Base-by-base conservation (phyloP, 106 monocot genomes). In the Dactylorhiza incarnata region DNA sequence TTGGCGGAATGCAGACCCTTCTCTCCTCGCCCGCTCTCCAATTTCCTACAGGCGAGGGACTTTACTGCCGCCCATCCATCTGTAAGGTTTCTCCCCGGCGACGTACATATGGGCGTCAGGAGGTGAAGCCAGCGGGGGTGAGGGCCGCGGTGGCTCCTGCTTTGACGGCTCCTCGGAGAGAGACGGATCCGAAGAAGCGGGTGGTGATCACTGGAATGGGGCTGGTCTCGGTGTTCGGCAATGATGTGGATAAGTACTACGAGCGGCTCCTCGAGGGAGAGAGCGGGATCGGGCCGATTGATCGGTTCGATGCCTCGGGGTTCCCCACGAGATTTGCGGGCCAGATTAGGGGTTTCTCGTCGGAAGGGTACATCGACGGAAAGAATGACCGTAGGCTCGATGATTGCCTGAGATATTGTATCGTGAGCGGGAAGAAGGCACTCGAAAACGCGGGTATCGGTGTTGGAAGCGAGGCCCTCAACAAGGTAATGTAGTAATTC, bases 151-250 rank as follows among this genome's bases (percentile, higher is more conserved):
- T 72, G 44, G 26, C 74, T 45, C 78, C 81, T 15, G 79, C 83
- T 15, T 65, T 68, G 46, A 29, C 71, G n/a, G 73, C 84, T n/a
- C 86, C 95, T 45, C 84, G 83, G 75, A 81, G 95, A 65, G 95
- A 96, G 84, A 89, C 85, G 69, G 92, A 95, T 84, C 90, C 95
- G 56, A 95, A 89, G 87, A 96, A 93, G 83, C 48, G 96, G 49
- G 93, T 96, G 7, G 95, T 96, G 25, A 87, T 96, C 73, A 96
- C 95, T 15, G 95, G 95, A 47, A 96, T 91, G 95, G 93, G 96
- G 47, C 82, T 96, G 14, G 96, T 96, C 9, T 93, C 96, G 44
- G 93, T 93, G 5, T 91, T 96, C 73, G 96, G 96, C 17, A 93
- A 96, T 82, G 91, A 96, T 43, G 93, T 93, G 8, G 96, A 96